Evolutionary conservation across 345 rosid species (phyloP).

Genomic region (Cardamine chenopodiifolia): DNA sequence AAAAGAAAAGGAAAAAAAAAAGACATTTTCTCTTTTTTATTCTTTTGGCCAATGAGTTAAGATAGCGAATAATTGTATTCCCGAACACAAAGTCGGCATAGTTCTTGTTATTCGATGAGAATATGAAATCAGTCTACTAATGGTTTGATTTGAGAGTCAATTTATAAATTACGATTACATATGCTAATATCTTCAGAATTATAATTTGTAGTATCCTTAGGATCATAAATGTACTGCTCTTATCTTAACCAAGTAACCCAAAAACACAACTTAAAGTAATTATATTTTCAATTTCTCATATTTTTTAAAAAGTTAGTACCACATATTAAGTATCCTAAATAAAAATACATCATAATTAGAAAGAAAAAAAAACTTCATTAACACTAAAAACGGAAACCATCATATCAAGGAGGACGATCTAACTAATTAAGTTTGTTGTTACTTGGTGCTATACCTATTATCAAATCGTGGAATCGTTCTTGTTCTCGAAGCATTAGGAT

Average conservation of each 20-base stretch:
- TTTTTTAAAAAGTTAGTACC: background rate
- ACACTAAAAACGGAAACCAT: background rate
- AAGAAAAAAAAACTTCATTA: background rate
- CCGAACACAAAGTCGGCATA: too few species aligned
- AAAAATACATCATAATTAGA: background rate
- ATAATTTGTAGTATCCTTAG: background rate
- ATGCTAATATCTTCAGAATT: background rate
- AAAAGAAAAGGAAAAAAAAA: too few species aligned
- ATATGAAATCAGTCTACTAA: too few species aligned
- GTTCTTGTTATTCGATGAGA: too few species aligned
- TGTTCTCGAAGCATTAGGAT: conserved; percentile 42
- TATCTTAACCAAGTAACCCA: background rate
- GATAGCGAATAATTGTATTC: too few species aligned
- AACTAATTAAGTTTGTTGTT: conserved; percentile 13
- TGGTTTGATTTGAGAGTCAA: too few species aligned
- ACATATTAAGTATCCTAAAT: conserved; percentile 5
- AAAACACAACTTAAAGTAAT: background rate
- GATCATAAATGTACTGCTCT: background rate
- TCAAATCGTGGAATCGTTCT: conserved; percentile 38
- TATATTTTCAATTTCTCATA: background rate
- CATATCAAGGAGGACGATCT: conserved; percentile 4
- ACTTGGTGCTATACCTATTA: conserved; percentile 34
- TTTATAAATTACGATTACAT: too few species aligned
- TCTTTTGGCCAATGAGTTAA: too few species aligned
- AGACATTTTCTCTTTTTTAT: too few species aligned